Percentiles rank a stretch among this genome's conserved stretches.
phyloP scores from a whole-genome alignment of 2,329 filamentous ascomycete genomes.

The Phialemoniopsis sp. region DNA sequence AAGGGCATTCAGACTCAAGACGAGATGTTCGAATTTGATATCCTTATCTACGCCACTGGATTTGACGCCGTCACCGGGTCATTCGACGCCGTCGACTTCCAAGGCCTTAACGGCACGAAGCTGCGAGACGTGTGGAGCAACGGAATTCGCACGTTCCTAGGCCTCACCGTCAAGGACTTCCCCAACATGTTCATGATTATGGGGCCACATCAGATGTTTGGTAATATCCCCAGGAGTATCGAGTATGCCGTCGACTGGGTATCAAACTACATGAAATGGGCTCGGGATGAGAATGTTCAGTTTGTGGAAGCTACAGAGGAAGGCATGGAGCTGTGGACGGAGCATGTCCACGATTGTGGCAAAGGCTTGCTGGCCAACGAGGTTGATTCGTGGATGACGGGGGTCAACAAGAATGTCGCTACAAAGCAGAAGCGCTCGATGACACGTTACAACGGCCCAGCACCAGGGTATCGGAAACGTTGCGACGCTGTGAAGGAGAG shows the following conservation, averaged over 20 bases:
- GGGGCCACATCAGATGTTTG: conserved; percentile 37
- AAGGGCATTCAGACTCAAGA: too few relatives aligned
- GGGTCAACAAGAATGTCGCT: conserved; percentile 45
- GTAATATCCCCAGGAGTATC: conserved; percentile 34
- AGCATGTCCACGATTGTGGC: conserved; percentile 42
- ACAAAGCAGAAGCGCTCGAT: conserved; percentile 40
- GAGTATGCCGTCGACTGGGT: conserved; percentile 35
- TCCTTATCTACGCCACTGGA: conserved; percentile 26
- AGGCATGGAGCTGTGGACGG: conserved; percentile 34
- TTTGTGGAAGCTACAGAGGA: conserved; percentile 33
- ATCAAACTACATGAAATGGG: conserved; percentile 24
- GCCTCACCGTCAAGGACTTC: conserved; percentile 35
- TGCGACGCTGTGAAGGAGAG: conserved; percentile 25
- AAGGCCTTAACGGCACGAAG: conserved; percentile 13
- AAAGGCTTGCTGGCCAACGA: conserved; percentile 38
- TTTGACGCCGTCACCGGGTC: conserved; percentile 29
- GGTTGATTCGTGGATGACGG: conserved; percentile 52
- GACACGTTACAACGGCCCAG: conserved; percentile 40
- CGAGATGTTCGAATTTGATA: conserved; percentile 29
- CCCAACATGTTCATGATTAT: conserved; percentile 42
- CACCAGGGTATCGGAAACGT: conserved; percentile 33
- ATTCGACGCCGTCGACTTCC: conserved; percentile 22
- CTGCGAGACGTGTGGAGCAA: conserved; percentile 23
- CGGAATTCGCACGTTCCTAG: conserved; percentile 22
- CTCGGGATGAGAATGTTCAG: conserved; percentile 22